These are phyloP conservation scores for Arthrobotrys iridis DNA, from an alignment of 2,329 filamentous ascomycete species.

Conservation along the genomic window DNA sequence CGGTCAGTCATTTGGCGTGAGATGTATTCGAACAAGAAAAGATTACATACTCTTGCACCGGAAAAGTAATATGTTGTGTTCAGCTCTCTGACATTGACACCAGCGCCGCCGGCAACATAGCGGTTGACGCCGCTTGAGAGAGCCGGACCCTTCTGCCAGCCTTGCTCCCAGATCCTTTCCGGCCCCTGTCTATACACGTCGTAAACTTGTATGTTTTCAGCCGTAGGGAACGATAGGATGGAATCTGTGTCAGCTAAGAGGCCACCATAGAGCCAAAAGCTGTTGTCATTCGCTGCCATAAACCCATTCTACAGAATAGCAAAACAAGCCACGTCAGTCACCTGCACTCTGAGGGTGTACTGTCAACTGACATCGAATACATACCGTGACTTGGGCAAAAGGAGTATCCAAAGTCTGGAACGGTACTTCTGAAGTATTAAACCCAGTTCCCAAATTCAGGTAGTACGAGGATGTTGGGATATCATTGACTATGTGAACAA, in stretches of 20 bases:
- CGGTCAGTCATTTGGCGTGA: neutral
- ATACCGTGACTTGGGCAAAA: slow-evolving; percentile 45
- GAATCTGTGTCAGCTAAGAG: slow-evolving; percentile 48
- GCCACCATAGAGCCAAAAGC: slow-evolving; percentile 57
- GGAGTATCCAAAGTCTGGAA: slow-evolving; percentile 41
- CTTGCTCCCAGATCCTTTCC: slow-evolving; percentile 34
- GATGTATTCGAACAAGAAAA: neutral
- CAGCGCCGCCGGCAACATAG: slow-evolving; percentile 56
- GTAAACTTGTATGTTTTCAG: slow-evolving; percentile 45
- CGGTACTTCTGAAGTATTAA: slow-evolving; percentile 41
- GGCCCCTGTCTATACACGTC: slow-evolving; percentile 54
- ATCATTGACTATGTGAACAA: slow-evolving; percentile 23
- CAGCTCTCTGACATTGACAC: slow-evolving; percentile 55
- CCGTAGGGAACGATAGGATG: slow-evolving; percentile 26
- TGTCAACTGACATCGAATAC: neutral
- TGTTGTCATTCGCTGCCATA: slow-evolving; percentile 57
- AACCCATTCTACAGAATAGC: slow-evolving; percentile 50
- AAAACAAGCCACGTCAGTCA: slow-evolving; percentile 1
- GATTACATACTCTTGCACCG: slow-evolving; percentile 40
- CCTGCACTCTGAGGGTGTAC: neutral
- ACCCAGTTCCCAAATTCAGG: slow-evolving; percentile 43
- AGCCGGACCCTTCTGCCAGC: slow-evolving; percentile 25
- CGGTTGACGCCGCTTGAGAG: slow-evolving; percentile 46
- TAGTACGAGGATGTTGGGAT: slow-evolving; percentile 35
- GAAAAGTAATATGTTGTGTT: slow-evolving; percentile 49